Percentiles rank a stretch among this genome's conserved stretches.
Conservation (phyloP, 179 eudicot genomes). For the Pouteria campechiana region DNA sequence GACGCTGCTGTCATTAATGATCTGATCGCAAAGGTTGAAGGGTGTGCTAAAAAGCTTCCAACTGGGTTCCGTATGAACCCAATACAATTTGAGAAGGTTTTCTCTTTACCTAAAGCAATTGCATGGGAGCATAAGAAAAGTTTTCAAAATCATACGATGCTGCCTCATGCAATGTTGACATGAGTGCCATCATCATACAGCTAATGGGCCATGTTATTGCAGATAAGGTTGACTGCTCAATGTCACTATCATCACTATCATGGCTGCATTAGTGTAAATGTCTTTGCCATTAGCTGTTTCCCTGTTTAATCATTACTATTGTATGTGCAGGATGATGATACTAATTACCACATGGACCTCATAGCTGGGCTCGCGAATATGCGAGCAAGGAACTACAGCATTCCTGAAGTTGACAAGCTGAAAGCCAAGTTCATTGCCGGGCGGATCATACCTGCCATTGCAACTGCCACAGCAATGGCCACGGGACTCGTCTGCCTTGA, state of each 20-base stretch:
- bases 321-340: conserved; percentile 73
- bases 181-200: too few relatives aligned
- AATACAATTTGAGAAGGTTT: conserved; percentile 90
- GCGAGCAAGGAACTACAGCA: conserved; percentile 85
- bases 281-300: background rate
- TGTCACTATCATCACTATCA: too few relatives aligned
- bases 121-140: too few relatives aligned
- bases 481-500: conserved; percentile 88
- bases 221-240: too few relatives aligned
- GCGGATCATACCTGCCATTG: conserved; percentile 87
- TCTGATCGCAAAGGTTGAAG: conserved; percentile 44
- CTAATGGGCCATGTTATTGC: too few relatives aligned
- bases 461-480: conserved; percentile 85
- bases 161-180: too few relatives aligned
- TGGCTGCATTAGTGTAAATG: too few relatives aligned
- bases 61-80: conserved; percentile 69
- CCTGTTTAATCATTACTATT: background rate
- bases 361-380: conserved; percentile 93
- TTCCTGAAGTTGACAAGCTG: conserved; percentile 85
- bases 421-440: conserved; percentile 90
- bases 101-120: too few relatives aligned
- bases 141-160: too few relatives aligned
- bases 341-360: conserved; percentile 89
- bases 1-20: conserved; percentile 79
- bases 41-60: conserved; percentile 27